Evolutionary conservation across 164 flowering plant species (phyloP).

Genomic region (Vitis rotundifolia): DNA sequence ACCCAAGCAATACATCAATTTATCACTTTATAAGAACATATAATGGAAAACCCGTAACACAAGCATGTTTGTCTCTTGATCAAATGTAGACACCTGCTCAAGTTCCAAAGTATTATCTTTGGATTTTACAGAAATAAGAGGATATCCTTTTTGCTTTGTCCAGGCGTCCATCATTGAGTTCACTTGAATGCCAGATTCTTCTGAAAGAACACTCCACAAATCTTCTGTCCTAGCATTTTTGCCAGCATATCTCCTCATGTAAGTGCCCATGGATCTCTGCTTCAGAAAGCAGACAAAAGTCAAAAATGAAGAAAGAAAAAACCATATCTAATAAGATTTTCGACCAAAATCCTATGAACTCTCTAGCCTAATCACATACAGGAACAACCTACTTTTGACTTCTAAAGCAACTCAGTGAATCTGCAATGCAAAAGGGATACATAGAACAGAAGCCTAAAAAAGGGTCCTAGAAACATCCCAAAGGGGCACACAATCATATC

Average conservation of each 20-base stretch:
- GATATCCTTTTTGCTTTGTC: conserved; percentile 46
- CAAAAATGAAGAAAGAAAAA: background rate
- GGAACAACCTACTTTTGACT: too few species aligned
- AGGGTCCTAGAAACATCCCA: too few species aligned
- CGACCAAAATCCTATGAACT: too few species aligned
- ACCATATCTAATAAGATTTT: background rate
- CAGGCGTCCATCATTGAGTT: conserved; percentile 34
- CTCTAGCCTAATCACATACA: too few species aligned
- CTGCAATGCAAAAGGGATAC: too few species aligned
- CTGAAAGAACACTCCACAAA: conserved; percentile 33
- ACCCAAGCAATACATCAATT: conserved; percentile 5
- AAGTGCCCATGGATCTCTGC: conserved; percentile 30
- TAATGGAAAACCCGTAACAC: too few species aligned
- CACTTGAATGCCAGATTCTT: conserved; percentile 31
- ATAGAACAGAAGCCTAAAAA: too few species aligned
- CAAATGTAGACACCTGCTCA: conserved; percentile 30
- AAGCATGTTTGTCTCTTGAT: background rate
- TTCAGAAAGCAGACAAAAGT: background rate
- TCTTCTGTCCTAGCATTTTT: conserved; percentile 39
- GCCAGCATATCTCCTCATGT: conserved; percentile 33
- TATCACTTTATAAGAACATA: too few species aligned
- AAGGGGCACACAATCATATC: too few species aligned
- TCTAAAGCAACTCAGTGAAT: too few species aligned
- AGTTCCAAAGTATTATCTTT: conserved; percentile 26
- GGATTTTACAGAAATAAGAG: conserved; percentile 24